Evolutionary conservation across 1,284 basidiomycete species (phyloP), one percentile per base, ranked within the genome.

Genomic region (Ceratobasidium papillatum): DNA sequence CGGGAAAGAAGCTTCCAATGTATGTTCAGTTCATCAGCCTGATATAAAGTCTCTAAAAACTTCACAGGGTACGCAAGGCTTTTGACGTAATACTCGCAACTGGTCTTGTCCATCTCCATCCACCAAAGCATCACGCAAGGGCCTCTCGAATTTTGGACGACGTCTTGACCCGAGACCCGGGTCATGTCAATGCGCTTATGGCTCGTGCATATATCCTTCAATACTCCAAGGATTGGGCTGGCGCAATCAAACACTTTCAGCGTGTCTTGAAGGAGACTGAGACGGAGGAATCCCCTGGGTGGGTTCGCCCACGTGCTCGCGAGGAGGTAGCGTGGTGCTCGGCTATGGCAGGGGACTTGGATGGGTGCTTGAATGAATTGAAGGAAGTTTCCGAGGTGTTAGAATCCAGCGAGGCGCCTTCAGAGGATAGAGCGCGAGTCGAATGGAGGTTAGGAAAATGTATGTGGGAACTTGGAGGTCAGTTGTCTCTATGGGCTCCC

Each of bases 301-400:
- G 86, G n/a, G 79, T 93, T 12, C 54, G 32, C 27, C 38, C 56
- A 5, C 91, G 92, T 51, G 93, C 94, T 0, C 85, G 84, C 76
- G 94, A 96, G 79, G 96, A 98, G 80, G 81, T 86, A 32, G 95
- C 92, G 0, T 99, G 97, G 96, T 96, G 94, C 81, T 83, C 87
- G 49, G 88, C 90, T 76, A 90, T 92, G 76, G 80, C 86, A 4
- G 87, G 86, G 0, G 81, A 87, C 22, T 78, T 87, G 2, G 85
- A 88, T 9, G 81, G 83, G 9, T 94, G 90, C 2, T 81, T 87
- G 25, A 81, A 84, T 17, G 85, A 85, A 3, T 84, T 99, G 43
- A 84, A 89, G 75, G 82, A 80, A 1, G 89, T 96, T 0, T 84
- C 93, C 3, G 82, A 86, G 14, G 80, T 83, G 1, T 80, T 94